These are phyloP conservation scores for Penicillium crustosum DNA, from an alignment of 2,329 filamentous ascomycete species.

Conservation along the genomic window DNA sequence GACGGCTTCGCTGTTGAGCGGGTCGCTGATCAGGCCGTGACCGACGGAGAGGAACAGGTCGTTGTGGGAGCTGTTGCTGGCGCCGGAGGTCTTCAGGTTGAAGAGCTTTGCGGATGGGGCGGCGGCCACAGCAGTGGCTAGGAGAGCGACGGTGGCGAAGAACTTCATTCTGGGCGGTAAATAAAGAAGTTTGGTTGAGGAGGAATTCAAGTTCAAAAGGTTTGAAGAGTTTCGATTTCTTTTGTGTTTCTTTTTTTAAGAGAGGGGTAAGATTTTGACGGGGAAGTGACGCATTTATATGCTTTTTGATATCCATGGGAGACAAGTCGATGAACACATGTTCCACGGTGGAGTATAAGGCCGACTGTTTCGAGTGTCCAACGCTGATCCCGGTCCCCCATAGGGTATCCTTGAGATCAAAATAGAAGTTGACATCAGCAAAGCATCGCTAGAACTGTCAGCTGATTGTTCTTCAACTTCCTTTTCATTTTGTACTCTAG, in stretches of 20 bases:
- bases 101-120: slow-evolving; percentile 22
- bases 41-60: slow-evolving; percentile 15
- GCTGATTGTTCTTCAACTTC: neutral
- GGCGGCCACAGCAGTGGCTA: slow-evolving; percentile 30
- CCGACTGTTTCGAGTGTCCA: neutral
- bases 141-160: slow-evolving; percentile 28
- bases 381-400: neutral
- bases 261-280: neutral
- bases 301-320: neutral
- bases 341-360: slow-evolving; percentile 8
- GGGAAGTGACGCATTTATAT: slow-evolving; percentile 9
- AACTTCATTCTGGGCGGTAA: slow-evolving; percentile 28
- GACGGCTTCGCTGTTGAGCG: slow-evolving; percentile 19
- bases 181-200: neutral
- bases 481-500: neutral
- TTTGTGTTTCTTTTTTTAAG: neutral
- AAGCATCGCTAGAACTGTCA: neutral
- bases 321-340: neutral
- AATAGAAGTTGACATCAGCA: neutral
- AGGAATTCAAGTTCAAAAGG: neutral
- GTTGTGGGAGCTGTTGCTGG: slow-evolving; percentile 19
- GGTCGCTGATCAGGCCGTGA: slow-evolving; percentile 11
- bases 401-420: neutral
- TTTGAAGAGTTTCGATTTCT: neutral
- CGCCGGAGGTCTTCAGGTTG: slow-evolving; percentile 20